Evolutionary conservation across 192 early-diverging fungal species (phyloP).

Genomic region (Linnemannia schmuckeri): DNA sequence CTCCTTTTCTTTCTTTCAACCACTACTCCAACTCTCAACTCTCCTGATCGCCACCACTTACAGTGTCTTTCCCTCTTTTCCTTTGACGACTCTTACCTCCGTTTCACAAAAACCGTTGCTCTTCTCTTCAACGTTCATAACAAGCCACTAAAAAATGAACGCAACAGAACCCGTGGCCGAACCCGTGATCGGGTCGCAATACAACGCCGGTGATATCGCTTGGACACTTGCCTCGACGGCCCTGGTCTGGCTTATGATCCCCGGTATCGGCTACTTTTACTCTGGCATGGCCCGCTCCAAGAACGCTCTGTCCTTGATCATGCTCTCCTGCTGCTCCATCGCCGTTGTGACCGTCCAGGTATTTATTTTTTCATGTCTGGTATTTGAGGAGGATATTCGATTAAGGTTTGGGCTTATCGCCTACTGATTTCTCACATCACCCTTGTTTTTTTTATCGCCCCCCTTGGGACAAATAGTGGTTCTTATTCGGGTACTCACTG

Average conservation of each 20-base stretch:
- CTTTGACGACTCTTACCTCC: neutral
- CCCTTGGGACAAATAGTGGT: slow-evolving; percentile 72
- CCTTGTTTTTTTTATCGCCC: neutral
- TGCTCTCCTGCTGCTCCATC: slow-evolving; percentile 84
- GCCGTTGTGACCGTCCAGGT: slow-evolving; percentile 89
- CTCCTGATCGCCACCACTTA: slow-evolving; percentile 1
- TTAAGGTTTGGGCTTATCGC: neutral
- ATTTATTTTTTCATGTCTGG: neutral
- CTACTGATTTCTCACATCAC: neutral
- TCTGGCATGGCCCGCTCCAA: slow-evolving; percentile 94
- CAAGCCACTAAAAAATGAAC: neutral
- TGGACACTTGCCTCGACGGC: slow-evolving; percentile 80
- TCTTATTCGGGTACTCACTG: slow-evolving; percentile 91
- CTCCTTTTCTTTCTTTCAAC: neutral
- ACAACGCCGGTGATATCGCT: slow-evolving; percentile 68
- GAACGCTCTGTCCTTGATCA: slow-evolving; percentile 91
- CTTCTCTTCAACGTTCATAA: neutral
- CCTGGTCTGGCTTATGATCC: slow-evolving; percentile 95
- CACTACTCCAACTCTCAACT: neutral
- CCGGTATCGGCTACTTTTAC: slow-evolving; percentile 96
- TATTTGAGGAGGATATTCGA: neutral
- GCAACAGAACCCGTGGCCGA: slow-evolving; percentile 13
- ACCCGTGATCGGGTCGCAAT: slow-evolving; percentile 23
- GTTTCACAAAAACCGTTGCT: neutral
- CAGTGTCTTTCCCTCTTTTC: neutral